Percentiles rank a stretch among this genome's conserved stretches.
Conservation (phyloP, 768 basidiomycete genomes). For the Fistulinella prunicolor region DNA sequence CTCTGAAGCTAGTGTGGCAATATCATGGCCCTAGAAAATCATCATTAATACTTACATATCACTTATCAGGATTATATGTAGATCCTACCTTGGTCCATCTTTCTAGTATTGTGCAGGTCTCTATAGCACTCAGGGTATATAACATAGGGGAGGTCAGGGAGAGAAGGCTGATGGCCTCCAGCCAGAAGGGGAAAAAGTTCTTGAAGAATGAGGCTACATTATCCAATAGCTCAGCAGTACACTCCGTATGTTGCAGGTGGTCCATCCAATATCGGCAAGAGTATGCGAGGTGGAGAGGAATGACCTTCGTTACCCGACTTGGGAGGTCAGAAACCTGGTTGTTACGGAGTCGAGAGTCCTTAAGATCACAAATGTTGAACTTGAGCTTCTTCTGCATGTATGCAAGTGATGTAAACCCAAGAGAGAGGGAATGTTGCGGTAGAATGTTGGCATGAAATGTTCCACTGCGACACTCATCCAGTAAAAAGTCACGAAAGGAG, state of each 20-base stretch:
- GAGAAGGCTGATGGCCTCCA: conserved; percentile 35
- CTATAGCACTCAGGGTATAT: conserved; percentile 7
- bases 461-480: conserved; percentile 19
- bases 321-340: conserved; percentile 20
- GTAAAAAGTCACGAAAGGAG: conserved; percentile 36
- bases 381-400: conserved; percentile 32
- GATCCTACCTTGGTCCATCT: conserved; percentile 19
- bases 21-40: conserved; percentile 10
- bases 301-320: conserved; percentile 16
- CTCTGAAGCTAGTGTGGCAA: not conserved
- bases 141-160: conserved; percentile 4
- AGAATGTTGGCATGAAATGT: conserved; percentile 19
- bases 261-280: conserved; percentile 37
- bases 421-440: conserved; percentile 9
- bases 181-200: conserved; percentile 34
- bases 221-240: conserved; percentile 13
- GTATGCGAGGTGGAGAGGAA: conserved; percentile 34
- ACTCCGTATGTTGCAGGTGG: conserved; percentile 21
- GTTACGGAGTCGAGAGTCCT: conserved; percentile 34
- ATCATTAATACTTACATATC: not conserved
- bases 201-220: conserved; percentile 21
- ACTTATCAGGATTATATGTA: not conserved
- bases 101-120: conserved; percentile 7
- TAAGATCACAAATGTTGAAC: conserved; percentile 40
- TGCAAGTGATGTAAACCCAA: conserved; percentile 29